Evolutionary conservation across 345 rosid species (phyloP), one percentile per base, ranked within the genome.

Genomic region (Reutealis trisperma): DNA sequence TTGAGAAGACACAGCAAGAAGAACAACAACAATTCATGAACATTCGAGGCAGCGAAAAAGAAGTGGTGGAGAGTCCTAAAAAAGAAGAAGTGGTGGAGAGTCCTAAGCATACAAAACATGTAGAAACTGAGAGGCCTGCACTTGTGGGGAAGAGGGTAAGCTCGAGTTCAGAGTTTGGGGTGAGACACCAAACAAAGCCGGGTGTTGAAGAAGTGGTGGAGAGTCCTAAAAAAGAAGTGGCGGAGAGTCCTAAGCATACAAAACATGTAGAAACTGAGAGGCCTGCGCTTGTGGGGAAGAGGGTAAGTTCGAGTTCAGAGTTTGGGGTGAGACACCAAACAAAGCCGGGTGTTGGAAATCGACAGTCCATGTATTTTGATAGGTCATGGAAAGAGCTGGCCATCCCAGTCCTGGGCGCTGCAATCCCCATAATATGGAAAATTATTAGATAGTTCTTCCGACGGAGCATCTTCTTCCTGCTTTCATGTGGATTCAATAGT

Each of bases 1-100:
- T 90, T 37, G 94, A 90, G 88, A 88, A 71, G 84, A 76, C 81
- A 70, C 94, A 92, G 84, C 18, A 15, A 1, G 92, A 87, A 83
- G 80, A 85, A 67, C 84, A 90, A 70, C 87, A 93, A 47, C 88
- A 89, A 61, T 27, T 25, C 13, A 16, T 12, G 13, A 25, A 62
- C 5, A 62, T 9, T 11, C 18, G 2, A 12, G 55, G 13, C 18
- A 51, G 4, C 1, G 45, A 42, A 42, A 42, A 0, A 51, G 52
- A 12, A 12, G 55, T 51, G 19, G 55, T 16, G 5, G 55, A 51
- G 55, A 51, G 3, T 2, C 19, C 15, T 51, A 51, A 15, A n/a
- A n/a, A n/a, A 15, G 19, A 15, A 51, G 52, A 12, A 12, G 55
- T 51, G 19, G 55, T 16, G 5, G 55, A 51, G 55, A 51, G 3